Base-by-base conservation (phyloP, 2,329 filamentous ascomycete species). In the Exophiala dermatitidis region DNA sequence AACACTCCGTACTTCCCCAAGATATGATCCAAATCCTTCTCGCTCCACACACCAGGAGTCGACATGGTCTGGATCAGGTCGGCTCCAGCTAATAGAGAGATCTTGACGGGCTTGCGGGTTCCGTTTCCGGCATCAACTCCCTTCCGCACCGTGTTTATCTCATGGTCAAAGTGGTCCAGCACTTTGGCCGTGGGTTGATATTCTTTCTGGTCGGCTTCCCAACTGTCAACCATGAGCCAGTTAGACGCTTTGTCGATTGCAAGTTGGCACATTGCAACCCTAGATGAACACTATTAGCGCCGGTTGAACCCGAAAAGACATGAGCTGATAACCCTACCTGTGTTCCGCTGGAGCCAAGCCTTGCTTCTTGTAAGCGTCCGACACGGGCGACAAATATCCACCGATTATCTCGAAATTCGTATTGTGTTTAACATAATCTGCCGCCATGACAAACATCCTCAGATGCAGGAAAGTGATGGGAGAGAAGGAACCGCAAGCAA, bases 181-280 rank as follows among this genome's bases (percentile, higher is more conserved):
- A 95, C 90, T 63, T 86, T 81, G 37, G 90, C 91, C 0, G 91
- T 97, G 10, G 90, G 89, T 58, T 89, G 84, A 67, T 95, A 97
- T 61, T 86, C 79, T 65, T 84, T 81, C 71, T 94, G 83, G 63
- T 86, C 75, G n/a, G 88, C 86, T 75, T 95, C 90, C 85, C 87
- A 94, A 0, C 86, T 83, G 67, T 95, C 89, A 43, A 93, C 87
- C 82, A 89, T 89, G 56, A 94, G 76, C 84, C 86, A 90, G 63
- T 82, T 82, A 47, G 84, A 84, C 48, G 86, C 84, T 62, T 86
- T 78, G 62, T 83, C 80, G 28, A 89, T 84, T 5, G 89, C 90
- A 36, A 94, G 76, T 63, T 86, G 80, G 70, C 89, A 95, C 90
- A 96, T 96, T 59, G 85, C 82, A 60, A 93, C 79, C 62, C 80